These are phyloP conservation scores for Neocatenulostroma microsporum DNA, from an alignment of 2,329 filamentous ascomycete species.

Conservation along the genomic window DNA sequence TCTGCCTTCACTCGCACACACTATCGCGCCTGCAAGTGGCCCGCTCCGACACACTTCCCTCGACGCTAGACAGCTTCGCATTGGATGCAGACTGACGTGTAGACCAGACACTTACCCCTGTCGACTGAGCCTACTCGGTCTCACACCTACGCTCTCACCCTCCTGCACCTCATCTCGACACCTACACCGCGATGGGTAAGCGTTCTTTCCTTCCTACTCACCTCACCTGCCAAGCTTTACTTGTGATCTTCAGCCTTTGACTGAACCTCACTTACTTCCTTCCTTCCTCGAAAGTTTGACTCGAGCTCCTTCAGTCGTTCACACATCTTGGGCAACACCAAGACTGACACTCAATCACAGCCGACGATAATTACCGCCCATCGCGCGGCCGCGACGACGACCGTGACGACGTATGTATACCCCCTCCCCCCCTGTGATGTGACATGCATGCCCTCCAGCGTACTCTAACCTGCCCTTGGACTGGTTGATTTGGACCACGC, in stretches of 20 bases:
- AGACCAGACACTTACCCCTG: conserved; percentile 7
- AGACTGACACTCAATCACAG: conserved; percentile 7
- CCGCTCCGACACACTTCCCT: background rate
- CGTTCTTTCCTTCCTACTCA: conserved; percentile 3
- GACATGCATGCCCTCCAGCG: conserved; percentile 1
- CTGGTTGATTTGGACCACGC: background rate
- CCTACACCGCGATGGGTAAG: conserved; percentile 8
- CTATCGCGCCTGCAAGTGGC: conserved; percentile 1
- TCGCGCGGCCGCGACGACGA: conserved; percentile 14
- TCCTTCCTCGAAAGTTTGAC: background rate
- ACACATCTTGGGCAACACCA: background rate
- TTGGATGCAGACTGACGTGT: conserved; percentile 7
- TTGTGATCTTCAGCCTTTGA: conserved; percentile 1
- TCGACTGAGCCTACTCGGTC: conserved; percentile 6
- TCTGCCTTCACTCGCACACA: conserved; percentile 4
- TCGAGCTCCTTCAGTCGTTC: background rate
- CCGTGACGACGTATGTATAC: conserved; percentile 12
- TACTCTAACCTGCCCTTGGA: background rate
- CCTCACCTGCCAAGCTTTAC: conserved; percentile 8
- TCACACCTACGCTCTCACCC: conserved; percentile 6
- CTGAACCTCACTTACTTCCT: background rate
- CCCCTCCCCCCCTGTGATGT: background rate
- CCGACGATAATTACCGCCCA: conserved; percentile 17
- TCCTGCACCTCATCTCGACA: conserved; percentile 7
- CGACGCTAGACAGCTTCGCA: background rate